These are phyloP conservation scores for Paramyrothecium roridum DNA, from an alignment of 2,329 filamentous ascomycete genomes.

Conservation along the genomic window DNA sequence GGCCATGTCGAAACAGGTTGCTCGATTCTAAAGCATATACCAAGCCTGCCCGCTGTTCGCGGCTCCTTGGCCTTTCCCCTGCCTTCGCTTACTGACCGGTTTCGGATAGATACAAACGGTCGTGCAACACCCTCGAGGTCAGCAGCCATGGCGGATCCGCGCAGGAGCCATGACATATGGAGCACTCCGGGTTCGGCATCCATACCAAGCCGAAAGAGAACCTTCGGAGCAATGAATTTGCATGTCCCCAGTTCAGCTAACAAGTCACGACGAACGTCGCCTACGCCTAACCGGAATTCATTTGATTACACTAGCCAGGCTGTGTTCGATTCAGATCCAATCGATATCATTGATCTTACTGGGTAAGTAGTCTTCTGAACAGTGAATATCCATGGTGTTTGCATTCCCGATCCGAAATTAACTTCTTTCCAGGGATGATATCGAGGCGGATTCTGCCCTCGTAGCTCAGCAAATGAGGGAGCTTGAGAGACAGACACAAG, in stretches of 20 bases:
- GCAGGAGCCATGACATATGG: slow-evolving; percentile 5
- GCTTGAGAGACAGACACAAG: slow-evolving; percentile 26
- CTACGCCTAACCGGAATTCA: slow-evolving; percentile 6
- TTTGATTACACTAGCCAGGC: slow-evolving; percentile 2
- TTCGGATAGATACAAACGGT: neutral
- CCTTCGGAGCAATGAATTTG: slow-evolving; percentile 13
- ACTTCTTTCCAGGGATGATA: slow-evolving; percentile 25
- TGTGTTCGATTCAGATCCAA: neutral
- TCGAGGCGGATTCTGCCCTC: slow-evolving; percentile 20
- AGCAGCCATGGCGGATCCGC: slow-evolving; percentile 16
- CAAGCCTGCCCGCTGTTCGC: neutral
- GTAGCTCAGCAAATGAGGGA: slow-evolving; percentile 31
- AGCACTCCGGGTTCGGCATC: slow-evolving; percentile 12
- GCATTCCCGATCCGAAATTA: neutral
- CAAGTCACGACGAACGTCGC: slow-evolving; percentile 32
- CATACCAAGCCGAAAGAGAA: slow-evolving; percentile 26
- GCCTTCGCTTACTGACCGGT: neutral
- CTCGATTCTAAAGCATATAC: no score
- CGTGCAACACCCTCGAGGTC: neutral
- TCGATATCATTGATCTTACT: slow-evolving; percentile 39
- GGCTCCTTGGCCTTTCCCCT: neutral
- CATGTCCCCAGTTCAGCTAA: slow-evolving; percentile 7
- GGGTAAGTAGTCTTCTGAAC: slow-evolving; percentile 22
- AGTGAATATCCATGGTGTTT: neutral
- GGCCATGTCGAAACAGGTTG: no score